Conservation (phyloP, 1,139 yeast genomes). For the Magnusiomyces tetraspermus region DNA sequence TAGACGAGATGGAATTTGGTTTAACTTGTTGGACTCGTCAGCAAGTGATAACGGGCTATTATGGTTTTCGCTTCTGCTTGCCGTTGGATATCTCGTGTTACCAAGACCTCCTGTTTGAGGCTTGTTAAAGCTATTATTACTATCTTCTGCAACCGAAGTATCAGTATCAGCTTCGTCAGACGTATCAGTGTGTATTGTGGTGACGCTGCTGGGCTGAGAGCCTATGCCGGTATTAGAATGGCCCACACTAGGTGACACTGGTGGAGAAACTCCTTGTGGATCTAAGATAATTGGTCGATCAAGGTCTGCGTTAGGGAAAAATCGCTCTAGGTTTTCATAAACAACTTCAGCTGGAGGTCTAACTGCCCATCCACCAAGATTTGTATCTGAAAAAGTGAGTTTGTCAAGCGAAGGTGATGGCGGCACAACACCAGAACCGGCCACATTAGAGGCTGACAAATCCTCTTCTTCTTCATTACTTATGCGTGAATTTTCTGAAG, state of each 20-base stretch:
- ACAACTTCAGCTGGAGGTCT: slow-evolving; percentile 95
- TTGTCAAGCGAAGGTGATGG: slow-evolving; percentile 3
- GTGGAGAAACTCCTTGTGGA: slow-evolving; percentile 40
- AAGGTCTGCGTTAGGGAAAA: slow-evolving; percentile 85
- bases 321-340: slow-evolving; percentile 80
- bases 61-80: background rate
- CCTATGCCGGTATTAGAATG: background rate
- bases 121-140: background rate
- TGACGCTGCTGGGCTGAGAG: too few species aligned
- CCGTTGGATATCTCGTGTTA: background rate
- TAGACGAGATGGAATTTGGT: background rate
- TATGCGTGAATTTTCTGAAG: background rate
- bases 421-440: background rate
- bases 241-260: slow-evolving; percentile 41
- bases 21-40: background rate
- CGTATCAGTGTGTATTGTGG: too few species aligned
- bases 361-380: slow-evolving; percentile 39
- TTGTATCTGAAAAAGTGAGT: slow-evolving; percentile 4
- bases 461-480: too few species aligned
- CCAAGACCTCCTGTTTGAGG: background rate
- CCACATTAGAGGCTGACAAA: background rate
- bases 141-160: background rate
- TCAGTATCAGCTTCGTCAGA: too few species aligned
- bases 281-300: slow-evolving; percentile 89
- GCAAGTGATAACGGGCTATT: slow-evolving; percentile 2